Evolutionary conservation across 2,329 filamentous ascomycete genomes (phyloP), one percentile per base, ranked within the genome.

Genomic region (Penicillium sp.): DNA sequence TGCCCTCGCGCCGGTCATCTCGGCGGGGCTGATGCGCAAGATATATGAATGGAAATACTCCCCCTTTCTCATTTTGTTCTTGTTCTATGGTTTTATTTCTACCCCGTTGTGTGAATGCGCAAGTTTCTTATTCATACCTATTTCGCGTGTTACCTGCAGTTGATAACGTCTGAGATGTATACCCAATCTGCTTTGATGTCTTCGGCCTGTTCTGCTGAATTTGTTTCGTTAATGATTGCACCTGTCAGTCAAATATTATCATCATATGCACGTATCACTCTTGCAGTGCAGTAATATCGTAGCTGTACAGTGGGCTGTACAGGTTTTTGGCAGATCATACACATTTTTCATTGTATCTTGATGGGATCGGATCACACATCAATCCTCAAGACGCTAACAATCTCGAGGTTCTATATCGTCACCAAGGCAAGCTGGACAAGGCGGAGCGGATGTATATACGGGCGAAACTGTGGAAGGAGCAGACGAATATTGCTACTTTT

Each of bases 1-100:
- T 62, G 35, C 60, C 60, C 20, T 58, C 60, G 3, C 60, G 60
- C 24, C 60, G 60, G 20, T 61, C 57, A 13, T 62, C 60, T 25
- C 58, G 57, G 44, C 60, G 57, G 11, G 60, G 57, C 39, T 62
- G 22, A 47, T 13, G 14, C 6, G n/a, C 22, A 43, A 33, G 43
- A 18, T 24, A 31, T 11, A 38, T 38, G 11, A 20, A 40, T 31
- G 27, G 18, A 35, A 27, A n/a, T 41, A 10, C 24, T n/a, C n/a
- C 36, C 38, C 38, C 44, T 49, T 33, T 48, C 46, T 36, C 35
- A 36, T 20, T 31, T 10, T 16, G 3, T 27, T 33, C 22, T 24
- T 39, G 16, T 38, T 40, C 38, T 30, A 44, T 50, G 33, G 35
- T 44, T 49, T 47, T 35, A 16, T 22, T 50, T 25, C 27, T n/a